Evolutionary conservation across 352 stramenopile genomes (phyloP), one percentile per base, ranked within the genome.

Genomic region (Nothophytophthora sp.): DNA sequence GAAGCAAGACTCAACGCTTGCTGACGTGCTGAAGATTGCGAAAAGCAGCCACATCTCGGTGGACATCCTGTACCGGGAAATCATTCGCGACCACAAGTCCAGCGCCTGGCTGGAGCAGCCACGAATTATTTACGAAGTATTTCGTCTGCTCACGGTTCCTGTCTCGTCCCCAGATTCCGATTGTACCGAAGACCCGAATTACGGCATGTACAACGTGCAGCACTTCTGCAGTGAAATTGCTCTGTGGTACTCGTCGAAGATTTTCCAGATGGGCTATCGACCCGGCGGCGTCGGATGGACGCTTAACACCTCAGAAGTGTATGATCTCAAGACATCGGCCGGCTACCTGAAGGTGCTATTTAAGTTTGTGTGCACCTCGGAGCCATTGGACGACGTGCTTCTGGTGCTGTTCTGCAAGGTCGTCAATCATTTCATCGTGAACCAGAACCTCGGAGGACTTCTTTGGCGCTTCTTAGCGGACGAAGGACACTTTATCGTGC

Each of bases 331-430:
- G 12, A 68, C 51, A 46, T 78, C 73, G 19, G 69, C 61, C 1
- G 68, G 70, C 24, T 95, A 93, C 44, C 60, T 95, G 34, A 93
- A 91, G 43, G 81, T 93, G 13, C 63, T 95, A 5, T 92, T 92
- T 49, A 88, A 86, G 24, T 95, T 95, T 51, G 56, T 93, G 15
- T 95, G 80, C 39, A 81, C 64, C 7, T 66, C 72, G 1, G 67
- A 81, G 9, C 63, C 73, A 13, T 64, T 92, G 16, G 85, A 95
- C 36, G 77, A 92, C 23, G 85, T 95, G 7, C 47, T 92, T 12
- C 39, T 95, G 20, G 70, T 95, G 35, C 62, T 95, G 10, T 95
- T 95, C 51, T 95, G 85, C 70, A 92, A 95, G 60, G 82, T 92
- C 16, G 52, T 91, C 40, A 92, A 93, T 48, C 76, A 88, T 40